These are phyloP conservation scores for Oldenlandia corymbosa DNA, from an alignment of 257 asterid genomes.

Conservation along the genomic window DNA sequence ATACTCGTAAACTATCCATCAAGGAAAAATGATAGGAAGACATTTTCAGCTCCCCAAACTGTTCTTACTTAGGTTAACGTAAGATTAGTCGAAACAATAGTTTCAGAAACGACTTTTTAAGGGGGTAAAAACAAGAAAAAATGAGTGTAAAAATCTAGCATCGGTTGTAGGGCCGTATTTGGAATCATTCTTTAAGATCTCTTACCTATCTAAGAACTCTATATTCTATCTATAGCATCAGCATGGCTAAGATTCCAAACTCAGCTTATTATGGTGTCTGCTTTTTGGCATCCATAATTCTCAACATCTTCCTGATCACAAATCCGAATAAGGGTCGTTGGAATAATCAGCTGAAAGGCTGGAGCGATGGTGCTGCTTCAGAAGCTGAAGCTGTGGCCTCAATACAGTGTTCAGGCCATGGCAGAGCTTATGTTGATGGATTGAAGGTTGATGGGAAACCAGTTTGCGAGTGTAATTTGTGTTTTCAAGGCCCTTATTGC, in stretches of 20 bases:
- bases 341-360: slow-evolving; percentile 33
- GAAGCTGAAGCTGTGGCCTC: slow-evolving; percentile 59
- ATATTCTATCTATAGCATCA: too few species aligned
- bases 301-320: slow-evolving; percentile 28
- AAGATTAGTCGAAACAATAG: too few species aligned
- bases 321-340: slow-evolving; percentile 1
- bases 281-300: slow-evolving; percentile 26
- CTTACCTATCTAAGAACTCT: too few species aligned
- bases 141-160: too few species aligned
- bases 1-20: too few species aligned
- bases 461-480: slow-evolving; percentile 59
- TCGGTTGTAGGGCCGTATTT: too few species aligned
- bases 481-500: slow-evolving; percentile 58
- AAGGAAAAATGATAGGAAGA: too few species aligned
- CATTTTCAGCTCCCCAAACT: too few species aligned
- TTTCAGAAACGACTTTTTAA: too few species aligned
- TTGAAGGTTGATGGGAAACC: slow-evolving; percentile 26
- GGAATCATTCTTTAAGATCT: too few species aligned
- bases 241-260: slow-evolving; percentile 19
- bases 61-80: too few species aligned
- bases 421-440: slow-evolving; percentile 57
- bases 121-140: too few species aligned
- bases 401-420: slow-evolving; percentile 54
- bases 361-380: slow-evolving; percentile 53
- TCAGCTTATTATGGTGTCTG: slow-evolving; percentile 16